Evolutionary conservation across 2,329 filamentous ascomycete species (phyloP).

Genomic region (Botryotinia globosa): DNA sequence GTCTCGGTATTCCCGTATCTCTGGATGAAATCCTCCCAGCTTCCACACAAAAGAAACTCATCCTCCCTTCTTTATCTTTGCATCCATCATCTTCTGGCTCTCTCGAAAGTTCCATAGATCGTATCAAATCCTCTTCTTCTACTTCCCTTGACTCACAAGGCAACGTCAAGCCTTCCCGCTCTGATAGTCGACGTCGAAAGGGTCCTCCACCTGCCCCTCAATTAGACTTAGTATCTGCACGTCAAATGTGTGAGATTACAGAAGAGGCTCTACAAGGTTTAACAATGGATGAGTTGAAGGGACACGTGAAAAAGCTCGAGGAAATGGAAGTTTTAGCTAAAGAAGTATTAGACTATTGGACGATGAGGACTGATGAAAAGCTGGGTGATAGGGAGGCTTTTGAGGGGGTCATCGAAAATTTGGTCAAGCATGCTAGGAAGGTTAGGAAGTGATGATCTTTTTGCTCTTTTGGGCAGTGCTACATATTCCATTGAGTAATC

Average conservation of each 20-base stretch:
- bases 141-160: constrained; percentile 60
- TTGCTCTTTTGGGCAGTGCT: neutral
- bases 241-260: constrained; percentile 77
- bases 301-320: constrained; percentile 68
- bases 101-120: constrained; percentile 32
- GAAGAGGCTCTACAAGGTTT: constrained; percentile 78
- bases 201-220: constrained; percentile 68
- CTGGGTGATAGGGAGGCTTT: constrained; percentile 89
- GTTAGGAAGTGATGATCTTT: constrained; percentile 61
- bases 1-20: constrained; percentile 91
- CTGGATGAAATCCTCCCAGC: constrained; percentile 95
- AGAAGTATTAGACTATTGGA: constrained; percentile 83
- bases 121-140: constrained; percentile 47
- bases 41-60: constrained; percentile 95
- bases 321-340: constrained; percentile 69
- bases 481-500: neutral
- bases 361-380: constrained; percentile 79
- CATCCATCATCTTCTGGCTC: constrained; percentile 54
- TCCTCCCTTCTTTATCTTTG: constrained; percentile 73
- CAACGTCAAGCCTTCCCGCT: constrained; percentile 44
- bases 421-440: constrained; percentile 87
- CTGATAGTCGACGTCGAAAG: constrained; percentile 43
- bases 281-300: constrained; percentile 70
- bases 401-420: constrained; percentile 93
- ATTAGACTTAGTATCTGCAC: constrained; percentile 75